Conservation (phyloP, 805 yeast species). For the Candida berthetii region DNA sequence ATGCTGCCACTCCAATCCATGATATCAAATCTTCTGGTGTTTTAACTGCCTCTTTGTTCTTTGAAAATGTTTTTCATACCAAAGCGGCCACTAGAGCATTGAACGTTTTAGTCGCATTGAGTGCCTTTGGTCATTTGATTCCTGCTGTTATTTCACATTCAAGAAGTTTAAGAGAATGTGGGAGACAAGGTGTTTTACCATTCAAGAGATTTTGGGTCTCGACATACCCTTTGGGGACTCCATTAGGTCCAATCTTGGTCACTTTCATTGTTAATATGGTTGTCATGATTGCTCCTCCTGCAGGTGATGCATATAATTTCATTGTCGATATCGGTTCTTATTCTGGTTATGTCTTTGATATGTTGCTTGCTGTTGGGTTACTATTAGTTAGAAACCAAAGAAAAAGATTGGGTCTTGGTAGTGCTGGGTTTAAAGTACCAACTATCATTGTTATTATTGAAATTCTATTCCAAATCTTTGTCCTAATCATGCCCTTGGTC, state of each 20-base stretch:
- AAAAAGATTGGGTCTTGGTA: constrained; percentile 37
- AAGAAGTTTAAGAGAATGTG: constrained; percentile 42
- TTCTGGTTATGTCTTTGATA: constrained; percentile 68
- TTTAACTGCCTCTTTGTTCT: constrained; percentile 24
- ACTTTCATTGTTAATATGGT: constrained; percentile 52
- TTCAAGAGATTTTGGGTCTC: constrained; percentile 37
- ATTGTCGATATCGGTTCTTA: constrained; percentile 60
- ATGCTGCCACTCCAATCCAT: constrained; percentile 20
- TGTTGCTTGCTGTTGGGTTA: constrained; percentile 53
- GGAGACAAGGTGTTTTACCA: constrained; percentile 45
- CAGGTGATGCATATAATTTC: constrained; percentile 43
- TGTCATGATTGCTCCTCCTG: constrained; percentile 31
- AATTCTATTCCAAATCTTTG: constrained; percentile 53
- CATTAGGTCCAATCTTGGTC: constrained; percentile 58
- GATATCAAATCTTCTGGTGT: constrained; percentile 25
- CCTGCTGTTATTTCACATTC: constrained; percentile 45
- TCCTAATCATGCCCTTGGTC: constrained; percentile 67
- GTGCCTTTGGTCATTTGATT: constrained; percentile 43
- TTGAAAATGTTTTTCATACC: constrained; percentile 25
- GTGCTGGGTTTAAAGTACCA: constrained; percentile 62
- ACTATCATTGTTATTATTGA: constrained; percentile 54
- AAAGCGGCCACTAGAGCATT: constrained; percentile 37
- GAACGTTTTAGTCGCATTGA: constrained; percentile 39
- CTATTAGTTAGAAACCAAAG: constrained; percentile 48
- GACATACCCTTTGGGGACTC: constrained; percentile 37